Evolutionary conservation across 805 yeast genomes (phyloP).

Genomic region (Lachancea nothofagi): DNA sequence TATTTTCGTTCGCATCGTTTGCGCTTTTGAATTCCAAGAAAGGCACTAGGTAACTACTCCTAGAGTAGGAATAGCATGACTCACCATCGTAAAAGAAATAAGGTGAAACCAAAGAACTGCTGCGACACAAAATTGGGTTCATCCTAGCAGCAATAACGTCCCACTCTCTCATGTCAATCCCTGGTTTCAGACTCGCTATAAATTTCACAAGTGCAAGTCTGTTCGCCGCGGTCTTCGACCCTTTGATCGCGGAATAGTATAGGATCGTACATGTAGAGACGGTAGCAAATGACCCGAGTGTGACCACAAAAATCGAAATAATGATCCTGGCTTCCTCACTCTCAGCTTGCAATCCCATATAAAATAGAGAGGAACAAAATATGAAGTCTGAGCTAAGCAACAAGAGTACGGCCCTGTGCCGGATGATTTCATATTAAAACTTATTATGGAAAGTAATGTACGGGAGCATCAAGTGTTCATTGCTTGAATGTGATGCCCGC

Average conservation of each 20-base stretch:
- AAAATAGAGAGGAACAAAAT: not conserved
- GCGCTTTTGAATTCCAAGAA: not conserved
- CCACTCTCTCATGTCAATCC: constrained; percentile 8
- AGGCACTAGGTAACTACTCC: not conserved
- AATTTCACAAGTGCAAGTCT: constrained; percentile 6
- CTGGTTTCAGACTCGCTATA: constrained; percentile 7
- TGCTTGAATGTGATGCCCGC: no score
- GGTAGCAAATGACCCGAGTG: not conserved
- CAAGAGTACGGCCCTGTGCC: not conserved
- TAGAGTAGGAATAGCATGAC: constrained; percentile 2
- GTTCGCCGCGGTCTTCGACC: not conserved
- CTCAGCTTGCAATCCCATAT: not conserved
- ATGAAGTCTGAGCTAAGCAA: not conserved
- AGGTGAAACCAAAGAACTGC: constrained; percentile 7
- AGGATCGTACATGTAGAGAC: not conserved
- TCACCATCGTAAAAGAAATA: constrained; percentile 12
- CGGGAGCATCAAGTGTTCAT: no score
- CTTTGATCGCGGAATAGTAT: no score
- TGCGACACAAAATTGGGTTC: constrained; percentile 5
- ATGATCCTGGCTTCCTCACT: not conserved
- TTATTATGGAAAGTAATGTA: not conserved
- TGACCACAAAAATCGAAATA: not conserved
- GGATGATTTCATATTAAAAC: not conserved
- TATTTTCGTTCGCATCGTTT: not conserved
- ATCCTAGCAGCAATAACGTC: constrained; percentile 9